These are phyloP conservation scores for Leccinum arenicola DNA, from an alignment of 768 basidiomycete species.

Conservation along the genomic window DNA sequence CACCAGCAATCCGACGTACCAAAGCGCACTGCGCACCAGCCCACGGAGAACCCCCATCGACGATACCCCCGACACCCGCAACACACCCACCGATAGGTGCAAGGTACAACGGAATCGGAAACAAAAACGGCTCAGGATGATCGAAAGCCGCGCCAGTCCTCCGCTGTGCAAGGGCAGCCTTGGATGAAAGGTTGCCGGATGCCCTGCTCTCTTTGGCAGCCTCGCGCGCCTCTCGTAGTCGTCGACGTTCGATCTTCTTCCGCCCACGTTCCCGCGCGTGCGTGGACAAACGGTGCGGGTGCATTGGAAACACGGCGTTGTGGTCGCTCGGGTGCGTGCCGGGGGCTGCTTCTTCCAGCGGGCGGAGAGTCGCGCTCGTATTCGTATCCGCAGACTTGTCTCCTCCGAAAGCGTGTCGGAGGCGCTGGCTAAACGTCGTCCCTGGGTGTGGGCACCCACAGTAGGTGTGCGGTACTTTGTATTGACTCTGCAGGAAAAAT, in stretches of 20 bases:
- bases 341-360: conserved; percentile 33
- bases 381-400: conserved; percentile 7
- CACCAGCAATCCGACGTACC: background rate
- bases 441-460: conserved; percentile 56
- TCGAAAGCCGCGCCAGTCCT: too few relatives aligned
- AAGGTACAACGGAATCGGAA: too few relatives aligned
- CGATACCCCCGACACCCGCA: background rate
- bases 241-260: too few relatives aligned
- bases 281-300: conserved; percentile 1
- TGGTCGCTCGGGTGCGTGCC: conserved; percentile 56
- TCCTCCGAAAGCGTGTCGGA: conserved; percentile 1
- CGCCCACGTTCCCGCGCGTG: too few relatives aligned
- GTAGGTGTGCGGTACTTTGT: conserved; percentile 49
- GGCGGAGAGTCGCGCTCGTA: conserved; percentile 23
- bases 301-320: conserved; percentile 41
- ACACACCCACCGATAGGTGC: too few relatives aligned
- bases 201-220: too few relatives aligned
- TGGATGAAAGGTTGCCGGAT: too few relatives aligned
- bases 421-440: conserved; percentile 31
- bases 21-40: background rate
- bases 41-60: background rate
- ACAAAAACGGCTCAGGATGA: too few relatives aligned
- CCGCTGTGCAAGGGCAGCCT: too few relatives aligned
- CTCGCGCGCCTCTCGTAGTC: too few relatives aligned
- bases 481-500: conserved; percentile 36